Percentiles rank a stretch among this genome's conserved stretches.
Evolutionary conservation across 495 filamentous ascomycete genomes (phyloP).

Genomic region (Pseudoneurospora amorphoporcata): DNA sequence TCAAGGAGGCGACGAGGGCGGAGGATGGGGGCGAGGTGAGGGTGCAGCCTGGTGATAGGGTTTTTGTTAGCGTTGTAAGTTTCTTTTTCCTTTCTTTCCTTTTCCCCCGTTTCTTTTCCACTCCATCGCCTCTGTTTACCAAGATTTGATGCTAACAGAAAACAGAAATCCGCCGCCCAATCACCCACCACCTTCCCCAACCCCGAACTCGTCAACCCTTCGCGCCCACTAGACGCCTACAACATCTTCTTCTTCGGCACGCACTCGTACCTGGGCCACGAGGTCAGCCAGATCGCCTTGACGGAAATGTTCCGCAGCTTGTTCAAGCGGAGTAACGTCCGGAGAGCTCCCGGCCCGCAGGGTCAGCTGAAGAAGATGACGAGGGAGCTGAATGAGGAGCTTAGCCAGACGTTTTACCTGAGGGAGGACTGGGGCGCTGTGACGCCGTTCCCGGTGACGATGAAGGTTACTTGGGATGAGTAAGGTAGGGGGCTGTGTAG

Average conservation of each 20-base stretch:
- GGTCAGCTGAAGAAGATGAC: slow-evolving; percentile 65
- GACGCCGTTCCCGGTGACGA: slow-evolving; percentile 64
- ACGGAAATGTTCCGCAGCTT: slow-evolving; percentile 59
- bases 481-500: not conserved
- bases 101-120: not conserved
- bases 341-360: slow-evolving; percentile 56
- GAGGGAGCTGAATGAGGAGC: slow-evolving; percentile 45
- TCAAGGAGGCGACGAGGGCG: slow-evolving; percentile 28
- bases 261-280: slow-evolving; percentile 51
- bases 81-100: slow-evolving; percentile 5
- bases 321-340: slow-evolving; percentile 52
- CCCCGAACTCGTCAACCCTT: slow-evolving; percentile 52
- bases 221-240: slow-evolving; percentile 58
- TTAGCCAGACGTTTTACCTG: slow-evolving; percentile 58
- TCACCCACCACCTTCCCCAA: slow-evolving; percentile 58
- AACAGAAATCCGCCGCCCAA: slow-evolving; percentile 51
- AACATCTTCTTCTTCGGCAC: slow-evolving; percentile 55
- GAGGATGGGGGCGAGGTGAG: slow-evolving; percentile 33
- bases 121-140: too few species aligned
- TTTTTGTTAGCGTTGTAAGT: slow-evolving; percentile 47
- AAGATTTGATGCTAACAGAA: slow-evolving; percentile 30
- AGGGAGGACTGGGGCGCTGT: slow-evolving; percentile 61
- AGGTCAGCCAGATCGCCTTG: slow-evolving; percentile 52
- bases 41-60: slow-evolving; percentile 27
- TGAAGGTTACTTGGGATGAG: slow-evolving; percentile 45